phyloP scores from a whole-genome alignment of 169 alveolate genomes.

The Plasmodium cynomolgi region DNA sequence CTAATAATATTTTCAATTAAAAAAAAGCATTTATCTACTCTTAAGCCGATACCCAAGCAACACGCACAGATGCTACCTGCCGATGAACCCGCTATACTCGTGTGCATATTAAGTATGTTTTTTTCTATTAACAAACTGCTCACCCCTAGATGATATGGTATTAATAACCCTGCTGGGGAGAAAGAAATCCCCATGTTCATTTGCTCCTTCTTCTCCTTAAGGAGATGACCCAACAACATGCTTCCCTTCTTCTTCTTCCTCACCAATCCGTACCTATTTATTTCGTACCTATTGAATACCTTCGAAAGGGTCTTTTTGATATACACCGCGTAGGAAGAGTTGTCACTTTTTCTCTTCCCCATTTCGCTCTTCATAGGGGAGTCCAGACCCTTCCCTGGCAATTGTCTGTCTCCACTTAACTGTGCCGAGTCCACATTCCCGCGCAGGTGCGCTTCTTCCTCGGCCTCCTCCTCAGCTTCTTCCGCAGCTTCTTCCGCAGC shows the following conservation, averaged over 20 bases:
- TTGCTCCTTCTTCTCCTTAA: slow-evolving; percentile 5
- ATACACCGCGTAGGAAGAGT: slow-evolving; percentile 9
- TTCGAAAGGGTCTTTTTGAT: slow-evolving; percentile 18
- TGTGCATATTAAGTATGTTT: slow-evolving; percentile 77
- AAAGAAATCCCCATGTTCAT: slow-evolving; percentile 80
- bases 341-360: background rate
- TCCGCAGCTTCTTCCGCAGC: background rate
- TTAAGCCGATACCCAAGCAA: slow-evolving; percentile 55
- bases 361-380: background rate
- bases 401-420: background rate
- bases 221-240: background rate
- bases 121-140: slow-evolving; percentile 77
- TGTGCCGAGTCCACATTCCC: background rate
- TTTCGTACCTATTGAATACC: slow-evolving; percentile 9
- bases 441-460: background rate
- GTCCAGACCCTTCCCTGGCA: background rate
- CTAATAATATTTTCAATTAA: slow-evolving; percentile 74
- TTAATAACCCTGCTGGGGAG: slow-evolving; percentile 83
- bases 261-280: background rate
- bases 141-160: slow-evolving; percentile 83
- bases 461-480: background rate
- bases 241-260: slow-evolving; percentile 1
- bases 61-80: slow-evolving; percentile 81
- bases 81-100: slow-evolving; percentile 83
- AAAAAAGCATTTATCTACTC: slow-evolving; percentile 61